phyloP scores from a whole-genome alignment of 2,329 filamentous ascomycete species.

The Triangularia verruculosa region DNA sequence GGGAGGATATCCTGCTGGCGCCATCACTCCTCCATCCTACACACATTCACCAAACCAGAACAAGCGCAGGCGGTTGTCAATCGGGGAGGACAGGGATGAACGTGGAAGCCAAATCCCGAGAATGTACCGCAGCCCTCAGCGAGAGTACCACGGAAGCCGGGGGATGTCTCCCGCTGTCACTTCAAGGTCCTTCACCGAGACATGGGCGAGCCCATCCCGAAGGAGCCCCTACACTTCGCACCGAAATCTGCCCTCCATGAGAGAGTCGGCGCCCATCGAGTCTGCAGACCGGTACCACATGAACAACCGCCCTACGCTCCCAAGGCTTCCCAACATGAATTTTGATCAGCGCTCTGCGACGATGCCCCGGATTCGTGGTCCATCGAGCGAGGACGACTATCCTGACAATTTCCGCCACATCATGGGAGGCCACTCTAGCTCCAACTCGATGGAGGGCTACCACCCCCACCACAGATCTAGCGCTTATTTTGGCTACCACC shows the following conservation, averaged over 20 bases:
- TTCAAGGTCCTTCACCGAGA: constrained; percentile 32
- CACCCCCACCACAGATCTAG: constrained; percentile 36
- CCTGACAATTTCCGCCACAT: constrained; percentile 26
- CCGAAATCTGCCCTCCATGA: constrained; percentile 32
- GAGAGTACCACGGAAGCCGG: constrained; percentile 30
- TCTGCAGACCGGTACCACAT: constrained; percentile 37
- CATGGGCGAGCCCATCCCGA: constrained; percentile 34
- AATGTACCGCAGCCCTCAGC: constrained; percentile 39
- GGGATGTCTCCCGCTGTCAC: constrained; percentile 38
- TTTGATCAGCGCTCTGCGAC: constrained; percentile 36
- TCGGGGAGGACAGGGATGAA: constrained; percentile 42
- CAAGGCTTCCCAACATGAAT: constrained; percentile 41
- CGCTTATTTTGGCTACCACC: constrained; percentile 42
- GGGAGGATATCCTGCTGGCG: constrained; percentile 20
- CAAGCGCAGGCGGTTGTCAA: constrained; percentile 47
- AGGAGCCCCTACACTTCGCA: constrained; percentile 37
- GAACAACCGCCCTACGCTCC: constrained; percentile 37
- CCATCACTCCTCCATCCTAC: constrained; percentile 45
- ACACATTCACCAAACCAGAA: constrained; percentile 46
- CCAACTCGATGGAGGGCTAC: constrained; percentile 33
- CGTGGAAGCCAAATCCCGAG: constrained; percentile 46
- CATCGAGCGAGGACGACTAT: constrained; percentile 34
- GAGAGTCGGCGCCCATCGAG: constrained; percentile 34
- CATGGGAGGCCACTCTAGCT: constrained; percentile 27
- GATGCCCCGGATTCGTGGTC: constrained; percentile 33